Conservation (phyloP, 345 rosid species). For the Sonneratia caseolaris region DNA sequence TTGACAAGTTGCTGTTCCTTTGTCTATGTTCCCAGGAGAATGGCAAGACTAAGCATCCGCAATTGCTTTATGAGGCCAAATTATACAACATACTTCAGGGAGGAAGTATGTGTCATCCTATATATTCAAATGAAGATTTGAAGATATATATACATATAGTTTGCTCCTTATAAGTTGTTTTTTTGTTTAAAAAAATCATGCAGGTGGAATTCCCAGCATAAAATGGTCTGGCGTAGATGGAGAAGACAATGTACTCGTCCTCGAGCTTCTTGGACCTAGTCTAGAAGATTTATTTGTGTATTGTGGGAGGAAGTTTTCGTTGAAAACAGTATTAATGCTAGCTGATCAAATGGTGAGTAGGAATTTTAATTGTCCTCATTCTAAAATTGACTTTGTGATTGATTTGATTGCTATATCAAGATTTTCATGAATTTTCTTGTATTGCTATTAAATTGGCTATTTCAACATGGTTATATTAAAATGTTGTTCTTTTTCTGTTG, state of each 20-base stretch:
- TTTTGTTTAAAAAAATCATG: not conserved
- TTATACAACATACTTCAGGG: constrained; percentile 73
- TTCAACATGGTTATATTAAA: not conserved
- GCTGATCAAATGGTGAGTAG: constrained; percentile 85
- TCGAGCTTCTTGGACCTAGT: constrained; percentile 92
- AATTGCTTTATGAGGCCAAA: constrained; percentile 81
- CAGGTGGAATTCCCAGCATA: constrained; percentile 75
- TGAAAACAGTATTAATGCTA: constrained; percentile 78
- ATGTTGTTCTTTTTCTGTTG: not conserved
- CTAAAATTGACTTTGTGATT: not conserved
- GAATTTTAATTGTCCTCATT: not conserved
- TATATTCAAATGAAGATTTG: not conserved
- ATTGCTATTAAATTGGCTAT: not conserved
- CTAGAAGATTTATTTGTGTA: constrained; percentile 86
- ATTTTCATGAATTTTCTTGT: not conserved
- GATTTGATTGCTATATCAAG: not conserved
- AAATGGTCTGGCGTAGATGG: constrained; percentile 87
- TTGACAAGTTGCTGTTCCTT: not conserved
- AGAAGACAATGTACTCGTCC: constrained; percentile 63
- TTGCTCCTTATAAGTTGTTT: not conserved
- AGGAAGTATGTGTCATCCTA: constrained; percentile 45
- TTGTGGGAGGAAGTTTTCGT: constrained; percentile 78
- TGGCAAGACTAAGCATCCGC: constrained; percentile 75
- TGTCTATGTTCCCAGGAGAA: constrained; percentile 46
- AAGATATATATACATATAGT: not conserved